phyloP scores from a whole-genome alignment of 2,329 filamentous ascomycete species.

The Exophiala aquamarina region DNA sequence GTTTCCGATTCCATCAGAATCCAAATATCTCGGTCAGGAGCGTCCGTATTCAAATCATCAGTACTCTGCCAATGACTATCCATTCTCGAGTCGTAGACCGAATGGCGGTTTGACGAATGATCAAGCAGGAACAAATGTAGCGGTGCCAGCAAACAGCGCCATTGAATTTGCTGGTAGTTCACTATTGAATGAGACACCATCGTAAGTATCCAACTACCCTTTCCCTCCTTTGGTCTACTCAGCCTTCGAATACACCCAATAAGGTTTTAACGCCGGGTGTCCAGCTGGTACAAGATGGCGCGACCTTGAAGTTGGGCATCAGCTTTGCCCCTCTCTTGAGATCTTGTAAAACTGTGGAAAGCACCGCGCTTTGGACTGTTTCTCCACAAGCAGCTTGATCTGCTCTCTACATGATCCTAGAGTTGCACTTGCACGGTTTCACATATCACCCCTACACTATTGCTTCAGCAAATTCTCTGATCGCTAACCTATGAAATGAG shows the following conservation, averaged over 20 bases:
- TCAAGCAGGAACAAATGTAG: conserved; percentile 15
- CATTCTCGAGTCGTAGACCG: conserved; percentile 15
- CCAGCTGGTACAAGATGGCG: background rate
- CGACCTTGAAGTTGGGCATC: background rate
- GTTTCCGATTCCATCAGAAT: conserved; percentile 39
- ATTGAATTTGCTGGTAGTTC: conserved; percentile 22
- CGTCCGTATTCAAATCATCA: conserved; percentile 35
- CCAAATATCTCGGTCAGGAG: conserved; percentile 40
- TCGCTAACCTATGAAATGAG: conserved; percentile 16
- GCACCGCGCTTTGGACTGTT: conserved; percentile 8
- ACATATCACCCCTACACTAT: conserved; percentile 13
- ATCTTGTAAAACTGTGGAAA: no score
- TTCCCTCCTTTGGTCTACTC: conserved; percentile 12
- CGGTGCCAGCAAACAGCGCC: conserved; percentile 20
- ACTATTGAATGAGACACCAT: conserved; percentile 20
- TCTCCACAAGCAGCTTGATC: conserved; percentile 23
- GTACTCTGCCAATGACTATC: conserved; percentile 25
- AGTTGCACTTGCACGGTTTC: conserved; percentile 16
- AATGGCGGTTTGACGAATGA: conserved; percentile 20
- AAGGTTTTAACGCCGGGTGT: background rate
- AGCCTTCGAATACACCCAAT: conserved; percentile 11
- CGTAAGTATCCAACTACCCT: conserved; percentile 21
- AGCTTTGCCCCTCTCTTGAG: no score
- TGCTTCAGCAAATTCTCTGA: conserved; percentile 8
- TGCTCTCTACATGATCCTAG: conserved; percentile 25